These are phyloP conservation scores for Diaporthe vaccinii DNA, from an alignment of 2,329 filamentous ascomycete species.

Conservation along the genomic window DNA sequence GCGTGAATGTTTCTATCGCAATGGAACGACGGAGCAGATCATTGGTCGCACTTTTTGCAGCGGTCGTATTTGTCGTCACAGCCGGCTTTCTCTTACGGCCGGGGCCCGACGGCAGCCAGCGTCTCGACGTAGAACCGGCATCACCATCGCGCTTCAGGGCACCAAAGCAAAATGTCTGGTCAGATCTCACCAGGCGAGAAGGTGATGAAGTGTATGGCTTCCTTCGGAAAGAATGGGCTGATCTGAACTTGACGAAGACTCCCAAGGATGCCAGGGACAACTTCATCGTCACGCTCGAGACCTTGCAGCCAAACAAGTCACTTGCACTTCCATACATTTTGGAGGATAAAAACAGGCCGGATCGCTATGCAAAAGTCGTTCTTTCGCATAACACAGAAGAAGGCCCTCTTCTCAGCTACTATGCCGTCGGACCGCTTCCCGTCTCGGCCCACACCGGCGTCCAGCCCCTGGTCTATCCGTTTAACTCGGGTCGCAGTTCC, in stretches of 20 bases:
- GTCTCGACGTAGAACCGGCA: neutral
- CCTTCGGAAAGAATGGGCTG: constrained; percentile 55
- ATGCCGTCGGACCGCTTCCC: constrained; percentile 64
- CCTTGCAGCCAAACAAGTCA: constrained; percentile 63
- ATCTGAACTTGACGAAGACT: constrained; percentile 59
- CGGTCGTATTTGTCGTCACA: constrained; percentile 15
- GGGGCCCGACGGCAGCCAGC: neutral
- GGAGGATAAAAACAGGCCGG: constrained; percentile 50
- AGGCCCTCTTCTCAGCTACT: constrained; percentile 60
- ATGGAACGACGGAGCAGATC: constrained; percentile 31
- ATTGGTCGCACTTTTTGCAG: neutral
- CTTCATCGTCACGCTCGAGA: constrained; percentile 61
- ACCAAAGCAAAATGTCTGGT: constrained; percentile 58
- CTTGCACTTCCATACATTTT: constrained; percentile 60
- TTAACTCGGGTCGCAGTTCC: constrained; percentile 57
- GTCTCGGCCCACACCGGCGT: constrained; percentile 54
- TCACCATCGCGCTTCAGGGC: constrained; percentile 45
- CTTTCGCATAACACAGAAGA: constrained; percentile 59
- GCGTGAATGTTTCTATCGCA: neutral
- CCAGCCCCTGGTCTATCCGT: constrained; percentile 56
- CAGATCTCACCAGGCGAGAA: constrained; percentile 56
- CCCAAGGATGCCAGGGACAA: constrained; percentile 59
- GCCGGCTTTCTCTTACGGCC: constrained; percentile 17
- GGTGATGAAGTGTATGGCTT: constrained; percentile 57
- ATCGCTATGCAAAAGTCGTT: constrained; percentile 60